phyloP scores from a whole-genome alignment of 2,329 filamentous ascomycete genomes.

The Calonectria crousiana region DNA sequence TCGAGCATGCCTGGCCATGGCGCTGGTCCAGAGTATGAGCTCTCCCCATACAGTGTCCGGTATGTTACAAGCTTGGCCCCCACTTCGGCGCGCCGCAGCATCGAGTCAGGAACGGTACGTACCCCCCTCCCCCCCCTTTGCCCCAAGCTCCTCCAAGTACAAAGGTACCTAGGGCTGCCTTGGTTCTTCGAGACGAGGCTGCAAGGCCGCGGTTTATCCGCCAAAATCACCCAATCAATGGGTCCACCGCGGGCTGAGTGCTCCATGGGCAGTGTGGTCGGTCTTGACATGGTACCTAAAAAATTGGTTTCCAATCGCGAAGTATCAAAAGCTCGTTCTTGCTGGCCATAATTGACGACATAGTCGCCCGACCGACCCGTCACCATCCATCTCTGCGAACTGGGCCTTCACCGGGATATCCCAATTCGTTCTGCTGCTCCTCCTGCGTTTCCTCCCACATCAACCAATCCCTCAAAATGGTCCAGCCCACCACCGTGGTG shows the following conservation, averaged over 20 bases:
- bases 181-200: conserved; percentile 33
- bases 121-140: conserved; percentile 32
- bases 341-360: conserved; percentile 38
- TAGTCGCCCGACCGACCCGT: conserved; percentile 25
- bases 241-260: conserved; percentile 32
- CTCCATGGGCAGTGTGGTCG: conserved; percentile 38
- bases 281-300: conserved; percentile 39
- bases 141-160: conserved; percentile 24
- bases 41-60: conserved; percentile 31
- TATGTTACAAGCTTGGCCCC: conserved; percentile 26
- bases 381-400: conserved; percentile 20
- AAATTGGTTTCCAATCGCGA: conserved; percentile 45
- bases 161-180: conserved; percentile 11
- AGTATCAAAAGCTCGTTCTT: conserved; percentile 39
- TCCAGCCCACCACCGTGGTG: conserved; percentile 67
- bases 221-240: conserved; percentile 32
- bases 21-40: conserved; percentile 20
- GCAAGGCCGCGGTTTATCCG: conserved; percentile 29
- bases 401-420: conserved; percentile 23
- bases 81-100: conserved; percentile 22
- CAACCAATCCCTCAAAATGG: conserved; percentile 50
- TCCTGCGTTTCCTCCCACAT: conserved; percentile 26
- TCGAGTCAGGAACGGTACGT: conserved; percentile 39
- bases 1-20: conserved; percentile 29
- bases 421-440: conserved; percentile 24